Evolutionary conservation across 148 eudicot genomes (phyloP).

Genomic region (Persicaria maculosa): DNA sequence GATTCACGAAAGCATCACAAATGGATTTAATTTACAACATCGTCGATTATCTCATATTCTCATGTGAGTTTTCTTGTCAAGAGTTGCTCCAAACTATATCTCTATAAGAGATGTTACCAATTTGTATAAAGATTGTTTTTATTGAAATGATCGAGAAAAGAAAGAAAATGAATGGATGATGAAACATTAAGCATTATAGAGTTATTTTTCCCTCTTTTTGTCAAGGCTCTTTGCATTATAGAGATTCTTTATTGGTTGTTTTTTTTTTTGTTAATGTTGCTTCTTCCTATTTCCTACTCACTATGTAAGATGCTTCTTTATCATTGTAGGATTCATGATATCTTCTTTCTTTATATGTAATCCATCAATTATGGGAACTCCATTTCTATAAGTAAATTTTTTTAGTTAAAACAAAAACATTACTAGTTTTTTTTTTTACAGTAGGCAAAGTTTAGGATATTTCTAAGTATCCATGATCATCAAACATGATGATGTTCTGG

Average conservation of each 20-base stretch:
- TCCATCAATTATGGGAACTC: conserved; percentile 12
- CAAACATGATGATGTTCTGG: too few species aligned
- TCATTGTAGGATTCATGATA: not conserved
- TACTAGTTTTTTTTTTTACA: too few species aligned
- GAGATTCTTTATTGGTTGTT: conserved; percentile 5
- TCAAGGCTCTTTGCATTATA: too few species aligned
- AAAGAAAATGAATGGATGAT: not conserved
- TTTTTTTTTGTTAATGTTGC: not conserved
- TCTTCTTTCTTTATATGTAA: conserved; percentile 2
- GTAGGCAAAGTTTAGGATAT: too few species aligned
- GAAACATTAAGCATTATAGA: not conserved
- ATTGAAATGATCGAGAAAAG: not conserved
- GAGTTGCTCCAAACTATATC: too few species aligned
- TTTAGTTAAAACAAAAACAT: too few species aligned
- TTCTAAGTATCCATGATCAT: too few species aligned
- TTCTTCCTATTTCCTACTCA: not conserved
- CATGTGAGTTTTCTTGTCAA: too few species aligned
- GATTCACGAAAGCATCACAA: too few species aligned
- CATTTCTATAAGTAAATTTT: not conserved
- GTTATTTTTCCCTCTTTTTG: too few species aligned
- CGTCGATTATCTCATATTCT: too few species aligned
- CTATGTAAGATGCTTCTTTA: conserved; percentile 9
- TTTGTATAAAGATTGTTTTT: not conserved
- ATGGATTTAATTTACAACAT: too few species aligned
- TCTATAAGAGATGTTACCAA: not conserved